A percentile compares a stretch with the other conserved stretches of the same genome.
These are phyloP conservation scores for Arachis hypogaea DNA, from an alignment of 306 rosid species.

Conservation along the genomic window DNA sequence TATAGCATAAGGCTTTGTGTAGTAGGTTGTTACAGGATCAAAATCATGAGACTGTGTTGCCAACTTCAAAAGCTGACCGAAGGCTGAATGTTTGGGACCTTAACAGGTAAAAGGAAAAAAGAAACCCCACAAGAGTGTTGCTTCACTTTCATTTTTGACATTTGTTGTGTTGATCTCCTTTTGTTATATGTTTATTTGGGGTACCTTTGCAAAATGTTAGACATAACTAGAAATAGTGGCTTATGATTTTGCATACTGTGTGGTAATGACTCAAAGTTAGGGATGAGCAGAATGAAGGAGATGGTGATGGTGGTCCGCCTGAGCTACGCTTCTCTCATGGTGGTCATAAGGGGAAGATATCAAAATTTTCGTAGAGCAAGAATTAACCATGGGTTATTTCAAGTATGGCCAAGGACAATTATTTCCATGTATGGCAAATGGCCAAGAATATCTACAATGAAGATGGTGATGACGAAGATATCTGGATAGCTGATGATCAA, in stretches of 20 bases:
- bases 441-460: constrained; percentile 69
- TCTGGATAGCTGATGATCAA: constrained; percentile 33
- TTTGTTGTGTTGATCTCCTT: background rate
- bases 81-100: constrained; percentile 98
- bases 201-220: background rate
- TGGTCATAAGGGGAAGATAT: constrained; percentile 89
- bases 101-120: constrained; percentile 59
- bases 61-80: constrained; percentile 85
- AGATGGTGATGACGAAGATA: constrained; percentile 48
- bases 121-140: background rate
- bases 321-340: constrained; percentile 89
- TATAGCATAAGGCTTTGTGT: too few relatives aligned
- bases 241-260: background rate
- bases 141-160: background rate
- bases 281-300: constrained; percentile 85
- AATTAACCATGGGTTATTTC: constrained; percentile 81
- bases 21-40: constrained; percentile 57
- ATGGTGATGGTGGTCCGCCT: constrained; percentile 84
- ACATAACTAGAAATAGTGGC: background rate
- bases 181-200: background rate
- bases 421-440: constrained; percentile 90
- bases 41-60: constrained; percentile 80
- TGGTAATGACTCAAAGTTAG: constrained; percentile 60
- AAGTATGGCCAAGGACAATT: constrained; percentile 88
- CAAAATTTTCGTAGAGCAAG: constrained; percentile 92